phyloP scores from a whole-genome alignment of 2,329 filamentous ascomycete genomes.

The Paraphaeosphaeria sporulosa region DNA sequence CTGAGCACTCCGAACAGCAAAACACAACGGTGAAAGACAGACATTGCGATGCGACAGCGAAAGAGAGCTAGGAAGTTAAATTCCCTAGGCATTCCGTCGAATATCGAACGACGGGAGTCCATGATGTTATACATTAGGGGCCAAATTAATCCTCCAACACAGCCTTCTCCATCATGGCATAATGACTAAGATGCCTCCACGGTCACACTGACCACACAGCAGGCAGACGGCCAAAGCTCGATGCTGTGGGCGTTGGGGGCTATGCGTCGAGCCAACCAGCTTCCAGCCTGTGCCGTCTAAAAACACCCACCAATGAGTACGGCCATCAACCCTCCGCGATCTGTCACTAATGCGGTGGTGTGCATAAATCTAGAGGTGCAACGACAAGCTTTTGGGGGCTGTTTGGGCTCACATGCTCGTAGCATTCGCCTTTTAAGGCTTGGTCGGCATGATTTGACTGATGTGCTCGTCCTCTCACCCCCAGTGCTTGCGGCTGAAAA shows the following conservation, averaged over 20 bases:
- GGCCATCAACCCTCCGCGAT: neutral
- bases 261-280: neutral
- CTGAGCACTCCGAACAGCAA: neutral
- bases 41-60: neutral
- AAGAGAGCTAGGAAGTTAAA: neutral
- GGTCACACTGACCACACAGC: neutral
- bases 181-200: neutral
- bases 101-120: neutral
- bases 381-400: neutral
- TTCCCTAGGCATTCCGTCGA: neutral
- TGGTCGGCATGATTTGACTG: neutral
- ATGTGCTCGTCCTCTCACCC: neutral
- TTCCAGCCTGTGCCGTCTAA: neutral
- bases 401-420: neutral
- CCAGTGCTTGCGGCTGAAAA: neutral
- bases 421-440: neutral
- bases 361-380: neutral
- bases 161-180: neutral
- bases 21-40: slow-evolving; percentile 2
- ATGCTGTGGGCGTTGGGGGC: neutral
- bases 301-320: neutral
- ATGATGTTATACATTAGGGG: slow-evolving; percentile 4
- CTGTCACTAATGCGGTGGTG: neutral
- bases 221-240: neutral
- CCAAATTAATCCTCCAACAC: neutral